Base-by-base conservation (phyloP, 805 yeast genomes). In the Metschnikowia cubensis region DNA sequence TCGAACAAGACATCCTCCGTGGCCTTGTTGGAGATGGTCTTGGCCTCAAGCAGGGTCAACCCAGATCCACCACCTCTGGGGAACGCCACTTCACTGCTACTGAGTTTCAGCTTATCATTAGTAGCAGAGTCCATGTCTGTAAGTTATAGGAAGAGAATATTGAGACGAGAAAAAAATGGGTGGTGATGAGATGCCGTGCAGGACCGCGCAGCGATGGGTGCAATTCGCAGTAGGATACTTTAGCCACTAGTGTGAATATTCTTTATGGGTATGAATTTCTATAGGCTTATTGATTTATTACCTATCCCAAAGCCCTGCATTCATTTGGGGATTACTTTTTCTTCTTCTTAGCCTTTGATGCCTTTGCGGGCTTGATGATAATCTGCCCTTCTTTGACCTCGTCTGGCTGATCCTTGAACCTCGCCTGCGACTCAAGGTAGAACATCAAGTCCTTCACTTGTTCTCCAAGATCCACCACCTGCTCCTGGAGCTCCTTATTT, bases 61-160 rank as follows among this genome's bases (percentile, higher is more conserved):
- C 83, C 88, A 25, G 92, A 80, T 11, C 85, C 82, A 45, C 99
- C 99, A 59, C 99, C 99, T 82, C 99, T 87, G 45, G 99, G 99
- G 65, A 94, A 94, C 11, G 86, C 75, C 38, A 76, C 71, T 50
- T 84, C 88, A 51, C 67, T 71, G 58, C 70, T 71, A 48, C 67
- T 66, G 46, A 72, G 61, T 39, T 64, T 62, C 37, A 72, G 64
- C 35, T 63, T 64, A 35, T 63, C 54, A 20, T 55, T 48, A 35
- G 58, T 20, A 35, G 51, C 52, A 40, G 59, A 38, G 48, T 56
- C 59, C 59, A 57, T 57, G 39, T 48, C 48, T 43, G 11, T 46
- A 45, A 33, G 47, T 14, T 21, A 20, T 21, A 31, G 44, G 34
- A 42, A 40, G 35, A 39, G 31, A 40, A 40, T 20, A 25, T 34